Conservation (phyloP, 345 rosid genomes). For the Clausena lansium region DNA sequence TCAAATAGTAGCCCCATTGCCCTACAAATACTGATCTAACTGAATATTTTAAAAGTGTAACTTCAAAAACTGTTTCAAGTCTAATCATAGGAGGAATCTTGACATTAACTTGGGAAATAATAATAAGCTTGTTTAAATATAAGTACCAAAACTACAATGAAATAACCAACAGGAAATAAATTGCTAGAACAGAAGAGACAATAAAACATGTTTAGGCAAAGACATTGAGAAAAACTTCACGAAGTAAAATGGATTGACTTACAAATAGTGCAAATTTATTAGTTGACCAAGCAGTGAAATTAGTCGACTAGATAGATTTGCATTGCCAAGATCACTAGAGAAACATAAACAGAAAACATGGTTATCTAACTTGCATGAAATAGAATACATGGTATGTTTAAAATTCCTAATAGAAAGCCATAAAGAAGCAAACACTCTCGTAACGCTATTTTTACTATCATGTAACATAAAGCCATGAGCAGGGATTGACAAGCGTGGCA, state of each 20-base stretch:
- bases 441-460: slow-evolving; percentile 68
- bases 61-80: background rate
- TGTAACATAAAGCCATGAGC: slow-evolving; percentile 86
- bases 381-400: background rate
- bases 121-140: background rate
- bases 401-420: slow-evolving; percentile 9
- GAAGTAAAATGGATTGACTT: slow-evolving; percentile 23
- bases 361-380: slow-evolving; percentile 5
- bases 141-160: background rate
- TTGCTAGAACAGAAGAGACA: background rate
- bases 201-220: background rate
- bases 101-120: background rate
- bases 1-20: background rate
- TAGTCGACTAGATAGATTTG: slow-evolving; percentile 60
- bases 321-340: slow-evolving; percentile 65
- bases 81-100: background rate
- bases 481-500: slow-evolving; percentile 69
- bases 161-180: background rate
- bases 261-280: slow-evolving; percentile 73
- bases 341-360: background rate
- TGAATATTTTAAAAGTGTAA: background rate
- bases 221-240: background rate
- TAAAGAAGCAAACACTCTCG: slow-evolving; percentile 66
- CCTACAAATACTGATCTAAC: background rate
- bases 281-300: slow-evolving; percentile 67